Evolutionary conservation across 2,329 filamentous ascomycete genomes (phyloP).

Genomic region (Rutstroemia sp.): DNA sequence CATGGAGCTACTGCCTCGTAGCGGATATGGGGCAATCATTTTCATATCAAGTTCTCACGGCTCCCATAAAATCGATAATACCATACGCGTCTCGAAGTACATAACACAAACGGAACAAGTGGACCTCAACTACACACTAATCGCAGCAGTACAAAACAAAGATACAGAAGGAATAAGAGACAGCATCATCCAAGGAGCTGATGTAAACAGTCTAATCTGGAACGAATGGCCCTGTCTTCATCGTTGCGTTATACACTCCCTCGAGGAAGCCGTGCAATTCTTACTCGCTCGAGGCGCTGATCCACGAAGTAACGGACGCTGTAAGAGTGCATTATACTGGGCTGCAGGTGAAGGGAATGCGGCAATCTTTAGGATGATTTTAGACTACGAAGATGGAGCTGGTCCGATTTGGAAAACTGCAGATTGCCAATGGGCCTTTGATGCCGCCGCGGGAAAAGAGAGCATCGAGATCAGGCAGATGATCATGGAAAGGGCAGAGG

Average conservation of each 20-base stretch:
- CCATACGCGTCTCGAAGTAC: neutral
- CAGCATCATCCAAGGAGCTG: constrained; percentile 14
- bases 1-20: constrained; percentile 13
- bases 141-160: constrained; percentile 9
- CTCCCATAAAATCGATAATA: neutral
- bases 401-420: constrained; percentile 30
- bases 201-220: constrained; percentile 13
- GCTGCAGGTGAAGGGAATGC: constrained; percentile 16
- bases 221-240: constrained; percentile 17
- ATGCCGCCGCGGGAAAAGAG: constrained; percentile 11
- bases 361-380: constrained; percentile 30
- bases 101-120: neutral
- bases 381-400: constrained; percentile 32
- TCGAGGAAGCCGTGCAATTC: constrained; percentile 17
- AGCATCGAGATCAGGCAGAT: constrained; percentile 15
- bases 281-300: constrained; percentile 18
- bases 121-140: constrained; percentile 9
- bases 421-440: constrained; percentile 13
- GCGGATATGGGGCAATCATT: constrained; percentile 10
- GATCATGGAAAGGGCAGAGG: constrained; percentile 14
- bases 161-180: constrained; percentile 9
- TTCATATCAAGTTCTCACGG: neutral
- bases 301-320: constrained; percentile 10
- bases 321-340: constrained; percentile 19
- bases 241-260: constrained; percentile 14